These are phyloP conservation scores for Raphidocelis subcapitata DNA, from an alignment of 139 green algal species.

Conservation along the genomic window DNA sequence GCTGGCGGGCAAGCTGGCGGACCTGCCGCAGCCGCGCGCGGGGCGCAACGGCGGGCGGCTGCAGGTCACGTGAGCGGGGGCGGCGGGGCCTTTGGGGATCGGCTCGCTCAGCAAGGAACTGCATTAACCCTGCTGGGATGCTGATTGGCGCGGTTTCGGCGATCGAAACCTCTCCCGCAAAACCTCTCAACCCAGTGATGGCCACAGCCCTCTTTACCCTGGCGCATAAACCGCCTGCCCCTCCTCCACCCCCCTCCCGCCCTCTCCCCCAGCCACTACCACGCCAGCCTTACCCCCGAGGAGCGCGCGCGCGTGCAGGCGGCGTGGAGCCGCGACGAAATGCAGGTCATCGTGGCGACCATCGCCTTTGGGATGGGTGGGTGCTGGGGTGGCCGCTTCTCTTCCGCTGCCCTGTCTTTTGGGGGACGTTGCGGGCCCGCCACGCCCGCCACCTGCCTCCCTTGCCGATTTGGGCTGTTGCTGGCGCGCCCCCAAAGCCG, in stretches of 20 bases:
- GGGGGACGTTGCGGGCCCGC: too few relatives aligned
- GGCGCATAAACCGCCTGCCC: too few relatives aligned
- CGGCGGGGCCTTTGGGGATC: neutral
- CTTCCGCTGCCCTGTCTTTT: neutral
- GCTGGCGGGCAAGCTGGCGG: conserved; percentile 45
- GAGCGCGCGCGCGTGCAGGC: conserved; percentile 73
- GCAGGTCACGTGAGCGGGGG: conserved; percentile 10
- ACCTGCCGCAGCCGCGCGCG: conserved; percentile 48
- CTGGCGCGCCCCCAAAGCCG: too few relatives aligned
- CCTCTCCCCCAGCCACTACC: conserved; percentile 68
- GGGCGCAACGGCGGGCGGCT: conserved; percentile 17
- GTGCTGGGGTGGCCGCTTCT: neutral
- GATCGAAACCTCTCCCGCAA: too few relatives aligned
- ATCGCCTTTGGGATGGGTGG: conserved; percentile 76
- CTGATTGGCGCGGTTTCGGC: too few relatives aligned
- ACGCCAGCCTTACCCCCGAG: conserved; percentile 68
- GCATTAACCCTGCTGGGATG: too few relatives aligned
- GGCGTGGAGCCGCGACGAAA: conserved; percentile 73
- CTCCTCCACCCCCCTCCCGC: too few relatives aligned
- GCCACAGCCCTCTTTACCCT: too few relatives aligned
- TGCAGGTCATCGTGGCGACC: conserved; percentile 86
- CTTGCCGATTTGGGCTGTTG: too few relatives aligned
- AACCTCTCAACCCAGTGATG: too few relatives aligned
- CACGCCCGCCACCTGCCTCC: too few relatives aligned
- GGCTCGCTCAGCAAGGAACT: too few relatives aligned